phyloP scores from a whole-genome alignment of 148 eudicot genomes.

The Camellia sinensis region DNA sequence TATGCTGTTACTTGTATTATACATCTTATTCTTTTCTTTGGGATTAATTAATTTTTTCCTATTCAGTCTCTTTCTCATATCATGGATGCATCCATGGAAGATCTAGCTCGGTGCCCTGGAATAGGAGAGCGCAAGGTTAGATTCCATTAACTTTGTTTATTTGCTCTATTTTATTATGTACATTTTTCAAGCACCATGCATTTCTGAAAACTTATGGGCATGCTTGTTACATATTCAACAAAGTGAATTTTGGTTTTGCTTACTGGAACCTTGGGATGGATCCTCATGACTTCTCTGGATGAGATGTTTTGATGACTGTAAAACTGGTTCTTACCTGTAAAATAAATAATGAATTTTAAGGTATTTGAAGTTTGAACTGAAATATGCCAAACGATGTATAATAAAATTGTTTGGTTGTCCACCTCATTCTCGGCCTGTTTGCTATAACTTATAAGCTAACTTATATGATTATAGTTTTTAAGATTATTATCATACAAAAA shows the following conservation, averaged over 20 bases:
- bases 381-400: too few species aligned
- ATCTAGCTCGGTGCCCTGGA: conserved; percentile 94
- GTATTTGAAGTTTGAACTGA: neutral
- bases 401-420: too few species aligned
- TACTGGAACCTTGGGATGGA: neutral
- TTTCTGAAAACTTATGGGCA: neutral
- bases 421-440: too few species aligned
- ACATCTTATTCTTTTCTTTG: neutral
- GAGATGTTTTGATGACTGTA: neutral
- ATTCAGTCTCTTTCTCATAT: conserved; percentile 77
- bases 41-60: neutral
- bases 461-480: too few species aligned
- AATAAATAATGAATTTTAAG: neutral
- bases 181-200: neutral
- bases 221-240: neutral
- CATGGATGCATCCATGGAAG: conserved; percentile 99
- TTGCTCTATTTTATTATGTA: neutral
- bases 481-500: too few species aligned
- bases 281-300: neutral
- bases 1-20: neutral
- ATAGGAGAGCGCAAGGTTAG: conserved; percentile 95
- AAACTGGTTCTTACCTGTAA: neutral
- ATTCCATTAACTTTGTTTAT: neutral
- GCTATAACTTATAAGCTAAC: too few species aligned
- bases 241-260: neutral